phyloP scores from a whole-genome alignment of 257 asterid genomes.

The Mentha longifolia region DNA sequence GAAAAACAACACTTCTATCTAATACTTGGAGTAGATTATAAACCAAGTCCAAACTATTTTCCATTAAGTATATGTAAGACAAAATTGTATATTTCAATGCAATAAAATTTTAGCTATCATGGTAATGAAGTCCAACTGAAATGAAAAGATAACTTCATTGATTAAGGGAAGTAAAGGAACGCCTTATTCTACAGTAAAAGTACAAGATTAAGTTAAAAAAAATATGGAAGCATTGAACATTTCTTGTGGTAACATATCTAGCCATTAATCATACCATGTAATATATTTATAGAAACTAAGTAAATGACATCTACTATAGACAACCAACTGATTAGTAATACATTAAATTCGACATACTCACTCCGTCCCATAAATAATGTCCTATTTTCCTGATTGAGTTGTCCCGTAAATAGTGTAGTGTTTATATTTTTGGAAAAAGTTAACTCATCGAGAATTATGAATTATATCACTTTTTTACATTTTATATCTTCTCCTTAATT shows the following conservation, averaged over 20 bases:
- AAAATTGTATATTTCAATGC: background rate
- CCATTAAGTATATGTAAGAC: background rate
- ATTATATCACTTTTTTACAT: too few species aligned
- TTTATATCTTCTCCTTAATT: too few species aligned
- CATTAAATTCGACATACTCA: background rate
- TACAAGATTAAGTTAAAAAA: background rate
- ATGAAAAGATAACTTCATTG: background rate
- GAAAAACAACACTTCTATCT: background rate
- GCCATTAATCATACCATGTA: background rate
- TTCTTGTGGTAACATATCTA: background rate
- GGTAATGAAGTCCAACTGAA: background rate
- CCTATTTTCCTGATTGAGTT: too few species aligned
- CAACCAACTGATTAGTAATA: background rate
- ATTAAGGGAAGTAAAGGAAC: background rate
- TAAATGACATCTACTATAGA: background rate
- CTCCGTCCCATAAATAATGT: too few species aligned
- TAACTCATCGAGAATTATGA: too few species aligned
- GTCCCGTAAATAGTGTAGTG: too few species aligned
- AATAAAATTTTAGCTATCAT: conserved; percentile 1
- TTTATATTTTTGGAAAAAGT: too few species aligned
- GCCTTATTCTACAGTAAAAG: too few species aligned
- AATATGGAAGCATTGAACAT: background rate
- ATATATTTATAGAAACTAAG: background rate
- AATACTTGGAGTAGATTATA: background rate
- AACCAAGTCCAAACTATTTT: background rate